Evolutionary conservation across 768 basidiomycete species (phyloP).

Genomic region (Suillus sp.): DNA sequence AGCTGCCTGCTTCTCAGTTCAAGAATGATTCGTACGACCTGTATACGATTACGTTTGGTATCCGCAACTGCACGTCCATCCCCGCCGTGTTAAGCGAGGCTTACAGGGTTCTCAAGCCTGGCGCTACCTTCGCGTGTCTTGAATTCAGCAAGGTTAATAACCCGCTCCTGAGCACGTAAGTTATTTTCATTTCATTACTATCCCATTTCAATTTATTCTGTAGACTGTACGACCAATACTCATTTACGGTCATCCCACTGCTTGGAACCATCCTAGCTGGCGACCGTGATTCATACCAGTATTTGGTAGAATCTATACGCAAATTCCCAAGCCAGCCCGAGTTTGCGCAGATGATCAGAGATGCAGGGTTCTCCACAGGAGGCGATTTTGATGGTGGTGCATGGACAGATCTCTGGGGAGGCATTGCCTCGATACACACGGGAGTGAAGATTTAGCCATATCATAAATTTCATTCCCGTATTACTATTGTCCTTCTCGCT

Average conservation of each 20-base stretch:
- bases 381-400: slow-evolving; percentile 77
- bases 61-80: slow-evolving; percentile 94
- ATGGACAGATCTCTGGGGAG: slow-evolving; percentile 86
- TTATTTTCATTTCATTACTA: slow-evolving; percentile 19
- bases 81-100: slow-evolving; percentile 88
- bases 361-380: slow-evolving; percentile 81
- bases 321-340: slow-evolving; percentile 87
- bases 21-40: slow-evolving; percentile 85
- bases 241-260: slow-evolving; percentile 92
- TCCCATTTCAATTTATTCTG: slow-evolving; percentile 14
- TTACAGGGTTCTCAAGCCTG: slow-evolving; percentile 92
- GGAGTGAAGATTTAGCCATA: slow-evolving; percentile 70
- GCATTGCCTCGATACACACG: slow-evolving; percentile 83
- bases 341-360: slow-evolving; percentile 86
- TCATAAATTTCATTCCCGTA: slow-evolving; percentile 5
- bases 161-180: slow-evolving; percentile 83
- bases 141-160: slow-evolving; percentile 95
- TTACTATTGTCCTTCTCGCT: background rate
- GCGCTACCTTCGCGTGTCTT: slow-evolving; percentile 92
- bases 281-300: slow-evolving; percentile 94
- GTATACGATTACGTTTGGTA: slow-evolving; percentile 98
- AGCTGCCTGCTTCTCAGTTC: slow-evolving; percentile 66
- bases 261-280: slow-evolving; percentile 96
- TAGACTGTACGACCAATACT: slow-evolving; percentile 93
- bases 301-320: slow-evolving; percentile 96